phyloP scores from a whole-genome alignment of 805 yeast species.

The Yarrowia sp. region DNA sequence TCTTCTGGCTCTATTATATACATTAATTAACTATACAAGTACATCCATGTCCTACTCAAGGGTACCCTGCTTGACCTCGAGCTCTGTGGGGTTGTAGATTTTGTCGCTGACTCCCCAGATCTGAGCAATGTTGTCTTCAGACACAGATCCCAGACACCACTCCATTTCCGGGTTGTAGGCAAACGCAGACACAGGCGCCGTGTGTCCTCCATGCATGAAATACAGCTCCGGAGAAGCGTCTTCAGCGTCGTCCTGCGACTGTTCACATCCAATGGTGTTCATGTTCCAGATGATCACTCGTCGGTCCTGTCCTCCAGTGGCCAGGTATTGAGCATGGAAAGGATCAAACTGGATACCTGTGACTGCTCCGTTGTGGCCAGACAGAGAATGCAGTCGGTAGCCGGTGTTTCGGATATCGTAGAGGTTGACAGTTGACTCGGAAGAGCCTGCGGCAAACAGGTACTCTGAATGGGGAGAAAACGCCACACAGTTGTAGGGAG shows the following conservation, averaged over 20 bases:
- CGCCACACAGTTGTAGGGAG: conserved; percentile 65
- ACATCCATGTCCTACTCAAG: neutral
- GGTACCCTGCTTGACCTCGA: conserved; percentile 1
- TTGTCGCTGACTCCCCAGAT: conserved; percentile 58
- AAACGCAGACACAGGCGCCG: conserved; percentile 68
- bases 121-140: conserved; percentile 77
- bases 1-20: neutral
- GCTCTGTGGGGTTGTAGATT: conserved; percentile 21
- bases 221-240: conserved; percentile 77
- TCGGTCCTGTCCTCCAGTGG: conserved; percentile 70
- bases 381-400: conserved; percentile 66
- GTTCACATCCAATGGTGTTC: conserved; percentile 59
- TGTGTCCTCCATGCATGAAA: conserved; percentile 91
- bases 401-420: conserved; percentile 76
- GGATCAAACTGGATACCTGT: conserved; percentile 64
- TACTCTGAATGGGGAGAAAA: conserved; percentile 63
- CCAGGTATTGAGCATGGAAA: conserved; percentile 58
- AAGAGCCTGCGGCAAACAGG: conserved; percentile 76
- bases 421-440: conserved; percentile 70
- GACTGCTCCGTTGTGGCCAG: conserved; percentile 68
- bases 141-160: conserved; percentile 68
- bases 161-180: conserved; percentile 68
- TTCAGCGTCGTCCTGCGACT: conserved; percentile 61
- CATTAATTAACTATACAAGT: neutral
- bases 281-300: conserved; percentile 81